Evolutionary conservation across 257 asterid genomes (phyloP), one percentile per base, ranked within the genome.

Genomic region (Solanum chmielewskii): DNA sequence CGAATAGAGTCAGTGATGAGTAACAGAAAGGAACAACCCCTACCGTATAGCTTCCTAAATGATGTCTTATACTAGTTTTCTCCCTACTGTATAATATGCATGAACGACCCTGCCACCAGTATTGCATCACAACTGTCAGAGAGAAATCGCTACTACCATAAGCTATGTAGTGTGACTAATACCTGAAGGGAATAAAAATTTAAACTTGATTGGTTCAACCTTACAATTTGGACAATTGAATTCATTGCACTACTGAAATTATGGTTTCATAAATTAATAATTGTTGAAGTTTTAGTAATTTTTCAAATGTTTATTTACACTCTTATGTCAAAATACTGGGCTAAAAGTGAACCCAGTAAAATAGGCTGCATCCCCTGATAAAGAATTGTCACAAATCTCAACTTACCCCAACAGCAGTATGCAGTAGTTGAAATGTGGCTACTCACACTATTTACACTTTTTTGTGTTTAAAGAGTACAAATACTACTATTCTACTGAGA

Each of bases 401-500:
- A 70, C 77, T 31, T 73, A 29, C 49, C 27, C 29, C 18, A 73
- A 35, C 47, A 73, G 77, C 81, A 73, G 49, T 37, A 18, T 73
- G 49, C 81, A 73, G 47, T 37, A 37, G 81, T 73, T 73, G 81
- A 73, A 73, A 37, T 73, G 81, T 35, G 81, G 92, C 25, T 16
- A 70, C 77, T 70, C 21, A 70, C 78, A 33, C 25, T 71, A 33
- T 33, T 33, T 71, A 71, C 78, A 71, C 78, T 18, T 71, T 6
- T 70, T 71, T 33, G 78, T 33, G 44, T 33, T 33, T 16, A 33
- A 71, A 71, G 44, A 71, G 78, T 9, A 33, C 44, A 16, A 33
- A 18, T 4, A 70, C 14, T 71, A 62, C 88, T 93, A 74, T 11
- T 49, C 69, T 83, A 93, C 87, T 87, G 95, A 71, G 44, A 33